Evolutionary conservation across 352 stramenopile genomes (phyloP), one percentile per base, ranked within the genome.

Genomic region (Phytopythium boreale): DNA sequence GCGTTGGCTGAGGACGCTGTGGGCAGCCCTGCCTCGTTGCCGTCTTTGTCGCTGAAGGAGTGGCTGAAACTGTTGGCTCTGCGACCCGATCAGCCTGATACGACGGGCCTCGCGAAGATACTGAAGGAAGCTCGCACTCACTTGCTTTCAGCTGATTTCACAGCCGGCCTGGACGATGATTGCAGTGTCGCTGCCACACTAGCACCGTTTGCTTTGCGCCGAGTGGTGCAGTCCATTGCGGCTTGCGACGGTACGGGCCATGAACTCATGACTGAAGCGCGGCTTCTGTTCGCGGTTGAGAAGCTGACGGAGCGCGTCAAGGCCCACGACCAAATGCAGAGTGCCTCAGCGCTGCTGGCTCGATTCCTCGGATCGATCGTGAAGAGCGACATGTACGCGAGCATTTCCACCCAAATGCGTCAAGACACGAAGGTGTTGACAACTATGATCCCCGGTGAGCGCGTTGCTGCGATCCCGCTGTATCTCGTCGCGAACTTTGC

Each of bases 231-330:
- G 43, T 61, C 86, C n/a, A 58, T 75, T 9, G 76, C 67, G 27
- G 77, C 70, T 37, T 80, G 64, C 29, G 58, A 46, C 14, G 44
- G 43, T 12, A 41, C 43, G 6, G 64, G 26, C 22, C 55, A 44
- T 17, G 74, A 65, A 20, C 47, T 70, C 19, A 72, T 86, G n/a
- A 77, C 71, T 47, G 64, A 79, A 1, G 79, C 87, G 0, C 81
- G 71, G 1, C 53, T 93, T 43, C 56, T 88, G 24, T 88, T 90
- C 47, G 67, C 75, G 8, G 62, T 93, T 63, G 82, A 93, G 26
- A 89, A 85, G 36, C 68, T 93, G 39, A 62, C 77, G 11, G 63
- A 61, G 41, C 62, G 62, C 56, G 14, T 53, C 46, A 19, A 20
- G 46, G 43, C 49, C n/a, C 71, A 71, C 22, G 41, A 52, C 17